Percentiles rank a stretch among this genome's conserved stretches.
These are phyloP conservation scores for Eucalyptus sideroxylon DNA, from an alignment of 345 rosid species.

Conservation along the genomic window DNA sequence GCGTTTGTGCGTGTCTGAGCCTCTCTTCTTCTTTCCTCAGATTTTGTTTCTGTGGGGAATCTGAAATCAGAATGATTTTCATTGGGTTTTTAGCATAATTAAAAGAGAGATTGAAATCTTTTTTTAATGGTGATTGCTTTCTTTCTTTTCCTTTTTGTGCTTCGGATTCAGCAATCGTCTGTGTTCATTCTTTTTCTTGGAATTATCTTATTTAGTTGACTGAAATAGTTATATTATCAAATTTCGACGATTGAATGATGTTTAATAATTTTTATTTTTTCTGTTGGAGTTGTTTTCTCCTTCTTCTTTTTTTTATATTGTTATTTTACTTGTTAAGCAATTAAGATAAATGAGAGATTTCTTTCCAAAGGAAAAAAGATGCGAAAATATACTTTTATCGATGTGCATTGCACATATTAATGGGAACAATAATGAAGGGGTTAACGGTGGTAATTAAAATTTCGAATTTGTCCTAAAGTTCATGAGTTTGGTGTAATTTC, in stretches of 20 bases:
- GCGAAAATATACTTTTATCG: fast-evolving
- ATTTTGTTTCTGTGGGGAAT: neutral
- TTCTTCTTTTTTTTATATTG: fast-evolving
- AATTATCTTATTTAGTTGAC: neutral
- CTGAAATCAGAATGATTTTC: neutral
- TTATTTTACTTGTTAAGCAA: neutral
- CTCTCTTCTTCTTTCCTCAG: neutral
- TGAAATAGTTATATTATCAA: neutral
- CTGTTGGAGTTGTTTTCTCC: neutral
- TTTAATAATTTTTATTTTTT: neutral
- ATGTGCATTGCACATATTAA: neutral
- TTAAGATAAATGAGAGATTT: neutral
- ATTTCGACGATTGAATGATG: neutral
- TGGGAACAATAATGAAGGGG: neutral
- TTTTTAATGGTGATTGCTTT: too few relatives aligned
- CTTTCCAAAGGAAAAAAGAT: neutral
- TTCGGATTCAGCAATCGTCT: neutral
- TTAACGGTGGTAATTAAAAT: neutral
- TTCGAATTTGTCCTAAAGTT: neutral
- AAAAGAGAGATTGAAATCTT: too few relatives aligned
- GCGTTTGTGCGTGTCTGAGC: slow-evolving; percentile 52
- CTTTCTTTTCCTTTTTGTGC: neutral
- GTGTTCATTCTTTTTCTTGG: neutral
- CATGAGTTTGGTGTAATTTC: too few relatives aligned
- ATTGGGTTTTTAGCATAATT: neutral